Conservation (phyloP, 257 asterid species). For the Forsythia viridissima region DNA sequence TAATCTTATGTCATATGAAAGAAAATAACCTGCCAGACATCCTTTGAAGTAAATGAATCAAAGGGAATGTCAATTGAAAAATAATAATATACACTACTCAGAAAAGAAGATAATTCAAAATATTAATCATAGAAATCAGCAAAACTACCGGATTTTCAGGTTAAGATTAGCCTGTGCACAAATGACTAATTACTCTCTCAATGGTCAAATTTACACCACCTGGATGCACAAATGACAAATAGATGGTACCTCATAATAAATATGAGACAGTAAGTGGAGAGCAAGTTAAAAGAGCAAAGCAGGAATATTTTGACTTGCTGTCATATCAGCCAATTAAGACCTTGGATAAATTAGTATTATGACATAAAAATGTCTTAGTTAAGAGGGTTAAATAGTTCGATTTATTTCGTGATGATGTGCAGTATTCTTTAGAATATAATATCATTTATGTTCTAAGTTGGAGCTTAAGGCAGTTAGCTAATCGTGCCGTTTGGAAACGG, state of each 20-base stretch:
- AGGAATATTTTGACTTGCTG: neutral
- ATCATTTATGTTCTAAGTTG: neutral
- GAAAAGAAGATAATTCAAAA: neutral
- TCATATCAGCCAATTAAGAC: neutral
- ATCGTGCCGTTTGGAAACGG: neutral
- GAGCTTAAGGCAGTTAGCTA: neutral
- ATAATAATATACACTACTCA: neutral
- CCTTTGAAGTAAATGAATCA: neutral
- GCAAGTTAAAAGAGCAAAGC: neutral
- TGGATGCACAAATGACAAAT: neutral
- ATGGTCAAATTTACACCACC: neutral
- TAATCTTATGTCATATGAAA: constrained; percentile 20
- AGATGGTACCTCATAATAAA: neutral
- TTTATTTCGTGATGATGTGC: neutral
- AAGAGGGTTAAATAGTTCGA: neutral
- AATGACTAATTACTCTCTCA: neutral
- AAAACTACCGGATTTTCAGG: neutral
- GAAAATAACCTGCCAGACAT: constrained; percentile 5
- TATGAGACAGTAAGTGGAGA: neutral
- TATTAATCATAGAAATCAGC: neutral
- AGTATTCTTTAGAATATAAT: neutral
- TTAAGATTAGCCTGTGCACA: neutral
- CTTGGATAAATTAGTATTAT: neutral
- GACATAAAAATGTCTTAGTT: neutral
- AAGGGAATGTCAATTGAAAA: neutral